phyloP scores from a whole-genome alignment of 169 alveolate species.

The Plasmodium billcollinsi region DNA sequence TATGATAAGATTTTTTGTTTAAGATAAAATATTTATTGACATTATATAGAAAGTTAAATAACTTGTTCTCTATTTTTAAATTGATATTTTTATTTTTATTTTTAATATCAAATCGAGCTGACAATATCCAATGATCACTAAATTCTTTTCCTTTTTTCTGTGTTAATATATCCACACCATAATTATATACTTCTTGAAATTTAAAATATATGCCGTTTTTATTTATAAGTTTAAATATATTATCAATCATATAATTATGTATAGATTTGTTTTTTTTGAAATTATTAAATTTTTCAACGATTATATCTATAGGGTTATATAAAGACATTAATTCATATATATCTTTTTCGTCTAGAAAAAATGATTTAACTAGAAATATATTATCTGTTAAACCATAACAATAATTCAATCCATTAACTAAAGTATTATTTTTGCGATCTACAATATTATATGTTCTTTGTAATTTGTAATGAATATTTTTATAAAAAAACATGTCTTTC shows the following conservation, averaged over 20 bases:
- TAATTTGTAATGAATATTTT: conserved; percentile 60
- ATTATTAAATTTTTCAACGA: conserved; percentile 30
- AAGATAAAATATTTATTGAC: conserved; percentile 55
- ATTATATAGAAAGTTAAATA: conserved; percentile 44
- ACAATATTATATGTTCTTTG: conserved; percentile 63
- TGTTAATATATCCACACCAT: conserved; percentile 71
- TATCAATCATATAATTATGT: conserved; percentile 33
- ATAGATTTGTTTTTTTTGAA: conserved; percentile 28
- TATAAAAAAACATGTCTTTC: conserved; percentile 67
- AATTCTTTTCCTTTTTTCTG: conserved; percentile 55
- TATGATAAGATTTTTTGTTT: conserved; percentile 45
- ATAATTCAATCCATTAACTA: conserved; percentile 64
- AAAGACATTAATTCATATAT: conserved; percentile 38
- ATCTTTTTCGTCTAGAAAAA: conserved; percentile 32
- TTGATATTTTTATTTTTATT: conserved; percentile 13
- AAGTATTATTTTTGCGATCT: conserved; percentile 38
- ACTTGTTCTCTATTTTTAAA: conserved; percentile 46
- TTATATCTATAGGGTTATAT: conserved; percentile 59
- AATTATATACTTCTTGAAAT: conserved; percentile 62
- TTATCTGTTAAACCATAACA: conserved; percentile 74
- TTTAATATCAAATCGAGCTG: conserved; percentile 46
- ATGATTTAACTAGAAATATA: conserved; percentile 52
- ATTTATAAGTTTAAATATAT: conserved; percentile 30
- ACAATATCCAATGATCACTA: conserved; percentile 73
- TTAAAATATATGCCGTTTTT: conserved; percentile 52